Base-by-base conservation (phyloP, 768 basidiomycete genomes). In the Russula dissimulans region DNA sequence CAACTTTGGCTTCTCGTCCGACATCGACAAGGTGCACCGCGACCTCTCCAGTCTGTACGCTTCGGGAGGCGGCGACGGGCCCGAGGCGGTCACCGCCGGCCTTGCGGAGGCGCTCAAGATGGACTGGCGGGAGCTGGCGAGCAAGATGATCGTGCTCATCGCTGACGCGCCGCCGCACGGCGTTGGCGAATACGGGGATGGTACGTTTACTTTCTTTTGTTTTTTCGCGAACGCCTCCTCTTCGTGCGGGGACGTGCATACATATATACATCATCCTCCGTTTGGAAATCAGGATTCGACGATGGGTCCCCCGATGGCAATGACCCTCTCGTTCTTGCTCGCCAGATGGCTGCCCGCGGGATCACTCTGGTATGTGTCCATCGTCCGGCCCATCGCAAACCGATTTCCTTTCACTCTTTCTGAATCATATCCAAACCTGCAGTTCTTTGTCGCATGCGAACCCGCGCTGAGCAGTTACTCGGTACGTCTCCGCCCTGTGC, bases 371-470 rank as follows among this genome's bases (percentile, higher is more conserved):
- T 92, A 70, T 38, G 32, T 43, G 11, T 14, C 5, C 22, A 69
- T 86, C 49, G 31, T 53, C 29, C 48, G 60, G 34, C 57, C 46
- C 2, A 32, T 49, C 61, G n/a, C 5, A 44, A 55, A 34, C 60
- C 54, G 54, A 57, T 63, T 14, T 57, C 63, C n/a, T 15, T 54
- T 41, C 61, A 26, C 29, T 54, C 64, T 26, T 56, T 43, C 61
- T 60, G 45, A 65, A 1, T 26, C 18, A 17, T 22, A 1, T 22
- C 58, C 17, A 43, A 38, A 11, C 56, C 36, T 60, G 7, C 71
- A 97, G 93, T 97, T 97, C 76, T 94, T 97, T 71, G 95, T 98
- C n/a, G 95, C 95, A 32, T 98, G 95, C 75, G 95, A 98, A 73
- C 95, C 95, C 58, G 94, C 92, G 5, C 78, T 95, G 61, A 93